Evolutionary conservation across 805 yeast species (phyloP), one percentile per base, ranked within the genome.

Genomic region (Grigorovia humatica): DNA sequence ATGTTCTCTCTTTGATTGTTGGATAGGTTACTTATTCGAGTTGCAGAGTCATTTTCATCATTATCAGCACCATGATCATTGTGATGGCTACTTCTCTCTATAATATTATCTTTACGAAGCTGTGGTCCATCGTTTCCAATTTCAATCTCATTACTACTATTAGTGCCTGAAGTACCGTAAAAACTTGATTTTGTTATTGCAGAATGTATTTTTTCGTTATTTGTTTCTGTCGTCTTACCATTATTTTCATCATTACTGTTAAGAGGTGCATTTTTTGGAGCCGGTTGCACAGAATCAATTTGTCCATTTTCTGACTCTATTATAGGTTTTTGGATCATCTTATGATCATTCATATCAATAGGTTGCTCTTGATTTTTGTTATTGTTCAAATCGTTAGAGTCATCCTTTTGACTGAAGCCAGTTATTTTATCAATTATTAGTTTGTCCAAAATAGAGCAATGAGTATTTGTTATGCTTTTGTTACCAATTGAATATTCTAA

Each of bases 81-180:
- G n/a, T n/a, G n/a, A n/a, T 6, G 27, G 27, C 27, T 23, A 6
- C 27, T 23, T 23, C 27, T 23, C 6, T 23, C 27, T 23, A 23
- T 23, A 23, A 4, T 23, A 23, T 6, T 23, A 23, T 23, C 27
- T 23, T 23, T 23, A 23, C 27, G 3, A 6, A 23, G 3, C 27
- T 23, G 27, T 23, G 27, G 6, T 23, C 27, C 6, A 23, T 23
- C 27, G 27, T 3, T 23, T 23, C 27, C 27, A 23, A 23, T 23
- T 23, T 6, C 27, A 23, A 23, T 23, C 27, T 87, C 80, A 64
- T 89, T 96, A 1, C 98, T 98, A 56, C 9, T 32, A 15, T 12
- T 13, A 38, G 12, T 38, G 8, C 15, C 8, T 4, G 17, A 15
- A 38, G n/a, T 38, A 38, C 17, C 42, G 13, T 38, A 38, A 15